Evolutionary conservation across 495 filamentous ascomycete species (phyloP), one percentile per base, ranked within the genome.

Genomic region (Lichenothelia convexa): DNA sequence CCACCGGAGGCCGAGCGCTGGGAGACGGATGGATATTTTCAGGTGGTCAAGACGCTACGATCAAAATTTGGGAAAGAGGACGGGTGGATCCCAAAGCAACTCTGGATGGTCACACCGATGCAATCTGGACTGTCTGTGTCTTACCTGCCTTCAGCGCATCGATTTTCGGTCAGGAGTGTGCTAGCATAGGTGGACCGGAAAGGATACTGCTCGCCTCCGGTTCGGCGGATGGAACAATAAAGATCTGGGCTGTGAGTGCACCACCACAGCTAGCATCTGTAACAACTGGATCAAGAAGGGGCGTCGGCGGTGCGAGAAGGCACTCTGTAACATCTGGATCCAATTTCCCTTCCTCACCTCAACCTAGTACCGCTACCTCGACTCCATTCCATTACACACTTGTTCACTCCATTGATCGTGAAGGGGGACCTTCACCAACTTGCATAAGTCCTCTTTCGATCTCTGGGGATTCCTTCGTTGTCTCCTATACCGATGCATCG

Each of bases 1-100:
- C 78, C 6, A 91, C 82, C 20, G 85, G 84, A 15, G 86, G 85
- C 6, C 71, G 84, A 38, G 77, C 75, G 1, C 64, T 76, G 38
- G 83, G 83, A 15, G 86, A 93, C 44, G 91, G 91, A 4, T 95
- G 91, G 89, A 78, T 97, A 24, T 95, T 97, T 56, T 94, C 86
- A 13, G 89, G 91, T 29, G 89, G 89, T 3, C 83, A 93, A 49
- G 89, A 97, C 54, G 73, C 85, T 3, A 91, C 85, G 7, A 71
- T 97, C 15, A 70, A 84, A 18, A 83, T 95, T 2, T 97, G 89
- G 89, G 86, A 95, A 60, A 65, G 82, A 12, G 87, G 87, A 8
- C 62, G 85, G 24, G 82, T 97, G 26, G 91, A 93, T 53, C 84
- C 87, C 4, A 94, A 95, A 54, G 87, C 84, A 3, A 97, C 87